A percentile compares a stretch with the other conserved stretches of the same genome.
Evolutionary conservation across 352 stramenopile species (phyloP).

Genomic region (Globisporangium iwayamae): DNA sequence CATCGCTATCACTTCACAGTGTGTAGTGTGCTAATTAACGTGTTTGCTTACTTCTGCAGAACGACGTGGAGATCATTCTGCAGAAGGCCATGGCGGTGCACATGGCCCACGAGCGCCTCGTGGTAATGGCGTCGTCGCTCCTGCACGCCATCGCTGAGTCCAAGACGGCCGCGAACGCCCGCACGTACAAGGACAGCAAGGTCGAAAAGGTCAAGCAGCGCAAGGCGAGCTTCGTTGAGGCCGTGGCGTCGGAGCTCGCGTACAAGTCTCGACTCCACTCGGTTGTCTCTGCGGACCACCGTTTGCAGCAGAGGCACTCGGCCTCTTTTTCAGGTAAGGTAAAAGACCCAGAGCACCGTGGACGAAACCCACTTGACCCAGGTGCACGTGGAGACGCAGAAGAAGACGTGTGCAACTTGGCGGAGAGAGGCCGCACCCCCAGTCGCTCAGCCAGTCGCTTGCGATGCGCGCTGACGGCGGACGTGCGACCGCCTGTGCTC

Average conservation of each 20-base stretch:
- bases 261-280: slow-evolving; percentile 17
- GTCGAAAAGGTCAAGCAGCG: slow-evolving; percentile 28
- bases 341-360: neutral
- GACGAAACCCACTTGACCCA: neutral
- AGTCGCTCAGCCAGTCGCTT: slow-evolving; percentile 22
- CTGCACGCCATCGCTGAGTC: slow-evolving; percentile 41
- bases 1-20: neutral
- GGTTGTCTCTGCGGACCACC: neutral
- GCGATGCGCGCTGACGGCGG: slow-evolving; percentile 17
- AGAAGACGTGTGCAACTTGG: slow-evolving; percentile 5
- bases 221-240: slow-evolving; percentile 30
- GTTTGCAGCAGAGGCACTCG: neutral
- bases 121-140: slow-evolving; percentile 35
- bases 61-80: slow-evolving; percentile 35
- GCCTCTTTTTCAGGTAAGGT: neutral
- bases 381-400: neutral
- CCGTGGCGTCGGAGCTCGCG: slow-evolving; percentile 23
- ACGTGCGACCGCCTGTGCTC: slow-evolving; percentile 23
- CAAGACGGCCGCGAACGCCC: slow-evolving; percentile 33
- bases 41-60: slow-evolving; percentile 4
- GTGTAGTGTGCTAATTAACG: neutral
- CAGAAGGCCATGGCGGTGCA: slow-evolving; percentile 50
- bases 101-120: slow-evolving; percentile 36
- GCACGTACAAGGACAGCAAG: slow-evolving; percentile 33
- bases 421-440: slow-evolving; percentile 5